Base-by-base conservation (phyloP, 1,139 yeast species). In the Arxiozyma slooffiae region DNA sequence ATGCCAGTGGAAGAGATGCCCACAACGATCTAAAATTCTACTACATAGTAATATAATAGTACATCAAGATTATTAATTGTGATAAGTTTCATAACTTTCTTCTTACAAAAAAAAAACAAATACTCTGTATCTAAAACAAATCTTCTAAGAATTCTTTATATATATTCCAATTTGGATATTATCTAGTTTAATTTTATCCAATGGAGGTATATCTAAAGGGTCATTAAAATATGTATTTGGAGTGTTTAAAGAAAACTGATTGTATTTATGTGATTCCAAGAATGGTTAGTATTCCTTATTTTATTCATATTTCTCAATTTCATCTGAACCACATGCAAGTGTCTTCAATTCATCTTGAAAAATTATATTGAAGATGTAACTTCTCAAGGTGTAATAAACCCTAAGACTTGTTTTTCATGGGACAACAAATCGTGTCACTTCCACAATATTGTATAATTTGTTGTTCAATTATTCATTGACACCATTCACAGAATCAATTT, bases 391-490 rank as follows among this genome's bases (percentile, higher is more conserved):
- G 71, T 68, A 1, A 73, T 72, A 57, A 70, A 70, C 48, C 92
- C 75, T 50, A 89, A 67, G 44, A 92, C 80, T 52, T 87, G 86
- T 66, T 92, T 92, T n/a, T 2, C 97, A 61, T 4, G 69, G 69
- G 14, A 64, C 61, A 6, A 65, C 58, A 38, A 66, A 52, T 45
- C 64, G 67, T 5, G 73, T 68, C 39, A 68, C 60, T 51, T 69
- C 61, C 53, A 58, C 49, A 53, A 64, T 63, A 58, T 73, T 63
- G 55, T 64, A 59, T 44, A 71, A 61, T 49, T 64, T 64, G 1
- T 65, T 56, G 52, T 62, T 63, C 30, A 64, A 48, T 45, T 58
- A 59, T 22, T 54, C 59, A 18, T 49, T 41, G 38, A 56, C 56
- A 9, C 60, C 62, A 41, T 54, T 60, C 3, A 57, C 60, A 2